Evolutionary conservation across 73 alveolate species (phyloP).

Genomic region (Uronychia setigera): DNA sequence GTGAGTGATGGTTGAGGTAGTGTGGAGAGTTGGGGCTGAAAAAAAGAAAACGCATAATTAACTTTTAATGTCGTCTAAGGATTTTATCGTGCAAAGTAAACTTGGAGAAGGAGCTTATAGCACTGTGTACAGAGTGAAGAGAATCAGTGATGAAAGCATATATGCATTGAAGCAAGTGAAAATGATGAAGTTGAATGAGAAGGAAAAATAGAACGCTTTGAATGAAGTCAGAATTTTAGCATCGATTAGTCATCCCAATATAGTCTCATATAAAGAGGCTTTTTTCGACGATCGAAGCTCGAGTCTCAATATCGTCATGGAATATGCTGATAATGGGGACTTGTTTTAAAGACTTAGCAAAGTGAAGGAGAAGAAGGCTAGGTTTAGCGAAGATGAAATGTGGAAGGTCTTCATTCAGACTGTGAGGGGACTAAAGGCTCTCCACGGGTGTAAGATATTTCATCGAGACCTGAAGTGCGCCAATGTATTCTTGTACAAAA

Average conservation of each 20-base stretch:
- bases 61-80: too few relatives aligned
- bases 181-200: constrained; percentile 59
- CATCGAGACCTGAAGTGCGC: constrained; percentile 70
- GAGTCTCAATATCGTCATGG: constrained; percentile 65
- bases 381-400: constrained; percentile 31
- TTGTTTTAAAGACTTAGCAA: constrained; percentile 42
- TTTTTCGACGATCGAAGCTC: constrained; percentile 47
- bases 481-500: constrained; percentile 68
- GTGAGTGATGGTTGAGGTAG: too few relatives aligned
- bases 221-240: constrained; percentile 85
- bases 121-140: constrained; percentile 27
- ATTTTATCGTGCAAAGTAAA: too few relatives aligned
- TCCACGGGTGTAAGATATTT: constrained; percentile 49
- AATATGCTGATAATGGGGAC: constrained; percentile 65
- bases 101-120: constrained; percentile 48
- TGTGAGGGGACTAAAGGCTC: constrained; percentile 53
- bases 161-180: constrained; percentile 52
- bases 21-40: too few relatives aligned
- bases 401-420: constrained; percentile 59
- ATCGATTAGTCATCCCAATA: constrained; percentile 36
- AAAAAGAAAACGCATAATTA: too few relatives aligned
- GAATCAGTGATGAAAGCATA: constrained; percentile 26
- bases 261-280: constrained; percentile 52
- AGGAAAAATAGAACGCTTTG: constrained; percentile 78
- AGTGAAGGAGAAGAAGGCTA: constrained; percentile 31